Evolutionary conservation across 306 rosid species (phyloP).

Genomic region (Cucurbita moschata): DNA sequence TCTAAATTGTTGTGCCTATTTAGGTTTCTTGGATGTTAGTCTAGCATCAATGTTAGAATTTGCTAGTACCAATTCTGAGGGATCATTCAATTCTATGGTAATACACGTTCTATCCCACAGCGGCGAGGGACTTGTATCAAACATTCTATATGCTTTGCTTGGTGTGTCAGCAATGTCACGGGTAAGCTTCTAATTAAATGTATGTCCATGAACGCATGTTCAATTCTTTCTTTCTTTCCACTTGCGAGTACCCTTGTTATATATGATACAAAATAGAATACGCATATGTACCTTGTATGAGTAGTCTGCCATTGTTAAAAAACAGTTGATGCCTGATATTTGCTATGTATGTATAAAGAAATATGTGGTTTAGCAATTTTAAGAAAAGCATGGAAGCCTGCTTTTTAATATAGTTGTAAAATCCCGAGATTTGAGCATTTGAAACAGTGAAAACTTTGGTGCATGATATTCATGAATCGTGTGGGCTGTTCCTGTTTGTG

Average conservation of each 20-base stretch:
- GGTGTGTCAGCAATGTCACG: slow-evolving; percentile 99
- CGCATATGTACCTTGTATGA: neutral
- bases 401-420: neutral
- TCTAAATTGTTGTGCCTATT: neutral
- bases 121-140: slow-evolving; percentile 92
- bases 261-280: too few species aligned
- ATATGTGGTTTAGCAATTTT: neutral
- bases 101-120: slow-evolving; percentile 68
- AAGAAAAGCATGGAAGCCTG: neutral
- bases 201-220: neutral
- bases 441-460: neutral
- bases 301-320: neutral
- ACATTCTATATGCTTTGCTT: slow-evolving; percentile 85
- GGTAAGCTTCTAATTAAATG: slow-evolving; percentile 21
- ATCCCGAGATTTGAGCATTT: neutral
- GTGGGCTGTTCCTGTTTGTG: neutral
- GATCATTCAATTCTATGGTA: slow-evolving; percentile 49
- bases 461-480: neutral
- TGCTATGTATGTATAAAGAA: neutral
- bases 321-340: neutral
- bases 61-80: slow-evolving; percentile 36
- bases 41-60: slow-evolving; percentile 56
- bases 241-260: neutral
- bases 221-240: neutral
- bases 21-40: slow-evolving; percentile 87